These are phyloP conservation scores for Debaryomycetaceae sp. DNA, from an alignment of 1,139 yeast species.

Conservation along the genomic window DNA sequence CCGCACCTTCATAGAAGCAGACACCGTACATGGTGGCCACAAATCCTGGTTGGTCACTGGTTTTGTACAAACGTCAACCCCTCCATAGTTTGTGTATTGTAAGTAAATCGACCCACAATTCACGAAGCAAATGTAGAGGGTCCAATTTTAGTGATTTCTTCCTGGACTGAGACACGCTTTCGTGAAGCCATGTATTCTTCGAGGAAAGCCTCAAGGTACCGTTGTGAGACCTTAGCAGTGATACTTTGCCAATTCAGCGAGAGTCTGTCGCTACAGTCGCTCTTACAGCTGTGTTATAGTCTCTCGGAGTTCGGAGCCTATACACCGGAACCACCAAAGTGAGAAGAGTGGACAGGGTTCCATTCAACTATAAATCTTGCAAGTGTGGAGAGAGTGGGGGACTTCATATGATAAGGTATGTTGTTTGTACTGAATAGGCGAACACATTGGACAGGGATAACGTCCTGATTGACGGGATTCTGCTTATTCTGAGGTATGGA, in stretches of 20 bases:
- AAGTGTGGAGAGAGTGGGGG: too few species aligned
- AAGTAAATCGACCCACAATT: neutral
- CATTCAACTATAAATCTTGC: too few species aligned
- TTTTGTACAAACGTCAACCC: neutral
- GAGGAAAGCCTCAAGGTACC: neutral
- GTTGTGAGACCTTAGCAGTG: neutral
- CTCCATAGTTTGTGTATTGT: neutral
- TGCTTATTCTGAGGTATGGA: too few species aligned
- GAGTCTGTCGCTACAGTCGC: neutral
- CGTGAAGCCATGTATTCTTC: too few species aligned
- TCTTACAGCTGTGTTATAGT: conserved; percentile 1
- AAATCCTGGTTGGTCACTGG: neutral
- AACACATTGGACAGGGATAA: too few species aligned
- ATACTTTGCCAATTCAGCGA: neutral
- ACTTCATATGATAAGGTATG: too few species aligned
- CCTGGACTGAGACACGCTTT: neutral
- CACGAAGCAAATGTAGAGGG: neutral
- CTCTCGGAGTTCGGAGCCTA: neutral
- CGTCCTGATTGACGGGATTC: too few species aligned
- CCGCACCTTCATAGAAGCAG: neutral
- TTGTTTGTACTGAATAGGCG: too few species aligned
- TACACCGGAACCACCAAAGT: neutral
- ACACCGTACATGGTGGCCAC: neutral
- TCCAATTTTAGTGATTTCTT: neutral
- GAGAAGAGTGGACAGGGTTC: too few species aligned